Conservation (phyloP, 352 stramenopile genomes). For the Halophytophthora polymorphica region DNA sequence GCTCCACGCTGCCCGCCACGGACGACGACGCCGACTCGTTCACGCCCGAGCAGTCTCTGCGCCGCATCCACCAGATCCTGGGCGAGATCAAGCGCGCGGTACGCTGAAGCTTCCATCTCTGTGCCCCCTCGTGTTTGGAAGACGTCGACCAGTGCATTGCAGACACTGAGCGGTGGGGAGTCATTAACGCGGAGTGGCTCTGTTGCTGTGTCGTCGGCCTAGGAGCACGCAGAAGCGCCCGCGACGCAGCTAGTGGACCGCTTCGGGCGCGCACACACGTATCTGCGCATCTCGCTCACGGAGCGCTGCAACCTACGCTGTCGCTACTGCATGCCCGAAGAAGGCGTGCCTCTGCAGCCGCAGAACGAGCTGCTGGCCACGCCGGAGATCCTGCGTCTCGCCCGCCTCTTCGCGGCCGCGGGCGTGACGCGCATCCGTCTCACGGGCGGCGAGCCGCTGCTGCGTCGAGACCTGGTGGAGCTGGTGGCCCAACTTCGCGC, state of each 20-base stretch:
- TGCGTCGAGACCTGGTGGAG: slow-evolving; percentile 54
- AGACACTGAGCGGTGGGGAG: too few relatives aligned
- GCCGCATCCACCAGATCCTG: slow-evolving; percentile 41
- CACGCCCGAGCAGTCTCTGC: slow-evolving; percentile 23
- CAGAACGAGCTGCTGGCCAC: slow-evolving; percentile 77
- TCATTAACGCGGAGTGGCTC: too few relatives aligned
- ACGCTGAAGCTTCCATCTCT: not conserved
- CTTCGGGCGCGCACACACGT: slow-evolving; percentile 91
- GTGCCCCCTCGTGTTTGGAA: not conserved
- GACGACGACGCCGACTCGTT: slow-evolving; percentile 1
- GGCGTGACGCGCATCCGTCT: slow-evolving; percentile 94
- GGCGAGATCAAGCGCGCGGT: slow-evolving; percentile 31
- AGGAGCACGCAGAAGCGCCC: slow-evolving; percentile 12
- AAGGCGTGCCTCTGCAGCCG: slow-evolving; percentile 89
- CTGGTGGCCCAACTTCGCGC: slow-evolving; percentile 46
- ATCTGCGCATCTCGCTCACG: slow-evolving; percentile 94
- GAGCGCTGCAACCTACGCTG: slow-evolving; percentile 97
- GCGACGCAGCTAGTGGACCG: slow-evolving; percentile 62
- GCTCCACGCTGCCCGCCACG: not conserved
- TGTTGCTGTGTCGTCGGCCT: not conserved
- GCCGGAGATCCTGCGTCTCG: slow-evolving; percentile 90
- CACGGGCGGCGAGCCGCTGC: slow-evolving; percentile 92
- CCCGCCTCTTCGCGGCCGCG: slow-evolving; percentile 81
- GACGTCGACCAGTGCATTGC: too few relatives aligned
- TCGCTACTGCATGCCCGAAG: slow-evolving; percentile 96